These are phyloP conservation scores for Leccinum arenicola DNA, from an alignment of 768 basidiomycete species.

Conservation along the genomic window DNA sequence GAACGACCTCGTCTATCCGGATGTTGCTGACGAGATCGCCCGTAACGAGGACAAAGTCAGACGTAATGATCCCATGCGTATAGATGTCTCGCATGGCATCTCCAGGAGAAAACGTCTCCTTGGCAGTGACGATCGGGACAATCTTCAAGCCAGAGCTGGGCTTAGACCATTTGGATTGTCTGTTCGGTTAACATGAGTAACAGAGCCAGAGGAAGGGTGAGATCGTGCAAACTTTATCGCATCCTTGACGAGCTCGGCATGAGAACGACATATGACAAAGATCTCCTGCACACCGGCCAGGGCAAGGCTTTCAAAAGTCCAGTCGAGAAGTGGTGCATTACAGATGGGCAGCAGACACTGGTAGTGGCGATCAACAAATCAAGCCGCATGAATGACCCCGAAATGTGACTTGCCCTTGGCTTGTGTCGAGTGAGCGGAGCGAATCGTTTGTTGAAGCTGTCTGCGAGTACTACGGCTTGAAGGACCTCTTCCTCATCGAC, in stretches of 20 bases:
- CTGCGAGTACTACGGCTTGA: slow-evolving; percentile 93
- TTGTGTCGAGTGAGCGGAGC: slow-evolving; percentile 83
- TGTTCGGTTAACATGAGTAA: slow-evolving; percentile 29
- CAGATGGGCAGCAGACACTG: slow-evolving; percentile 93
- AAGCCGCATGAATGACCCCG: slow-evolving; percentile 11
- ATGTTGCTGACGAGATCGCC: slow-evolving; percentile 94
- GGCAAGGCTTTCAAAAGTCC: slow-evolving; percentile 94
- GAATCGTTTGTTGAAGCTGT: slow-evolving; percentile 94
- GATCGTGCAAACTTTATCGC: slow-evolving; percentile 67
- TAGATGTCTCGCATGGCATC: slow-evolving; percentile 95
- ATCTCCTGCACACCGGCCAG: slow-evolving; percentile 96
- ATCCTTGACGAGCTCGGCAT: slow-evolving; percentile 80
- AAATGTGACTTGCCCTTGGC: slow-evolving; percentile 64
- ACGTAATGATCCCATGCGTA: slow-evolving; percentile 83
- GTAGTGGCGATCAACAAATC: slow-evolving; percentile 16
- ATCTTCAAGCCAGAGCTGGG: slow-evolving; percentile 79
- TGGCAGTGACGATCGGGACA: slow-evolving; percentile 80
- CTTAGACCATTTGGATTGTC: slow-evolving; percentile 84
- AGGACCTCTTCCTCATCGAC: slow-evolving; percentile 80
- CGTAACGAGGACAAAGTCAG: slow-evolving; percentile 88
- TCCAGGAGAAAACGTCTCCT: slow-evolving; percentile 83
- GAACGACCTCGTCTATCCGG: slow-evolving; percentile 84
- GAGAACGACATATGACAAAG: slow-evolving; percentile 91
- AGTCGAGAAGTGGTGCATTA: slow-evolving; percentile 89
- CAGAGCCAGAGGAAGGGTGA: slow-evolving; percentile 9